Conservation (phyloP, 345 rosid genomes). For the Arabis alpina region DNA sequence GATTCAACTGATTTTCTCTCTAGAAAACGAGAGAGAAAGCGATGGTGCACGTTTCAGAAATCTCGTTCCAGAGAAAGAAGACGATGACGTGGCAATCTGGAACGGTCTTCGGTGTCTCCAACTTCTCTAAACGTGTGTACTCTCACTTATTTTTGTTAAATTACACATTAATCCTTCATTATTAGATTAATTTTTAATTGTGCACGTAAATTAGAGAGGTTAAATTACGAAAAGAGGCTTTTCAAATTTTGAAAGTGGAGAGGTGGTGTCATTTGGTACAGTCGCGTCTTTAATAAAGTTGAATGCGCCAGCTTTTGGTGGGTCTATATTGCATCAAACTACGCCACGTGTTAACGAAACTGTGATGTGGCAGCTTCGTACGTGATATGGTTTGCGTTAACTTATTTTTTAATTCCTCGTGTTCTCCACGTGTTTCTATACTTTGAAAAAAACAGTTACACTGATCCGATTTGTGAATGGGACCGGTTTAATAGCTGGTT, state of each 20-base stretch:
- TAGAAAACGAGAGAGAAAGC: constrained; percentile 26
- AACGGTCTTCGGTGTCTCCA: constrained; percentile 30
- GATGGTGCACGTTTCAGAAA: constrained; percentile 35
- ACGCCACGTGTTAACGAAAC: neutral
- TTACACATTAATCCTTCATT: constrained; percentile 20
- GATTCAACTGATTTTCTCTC: constrained; percentile 27
- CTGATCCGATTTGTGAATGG: neutral
- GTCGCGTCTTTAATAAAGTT: constrained; percentile 1
- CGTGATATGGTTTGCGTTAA: constrained; percentile 9
- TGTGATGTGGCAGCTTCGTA: constrained; percentile 32
- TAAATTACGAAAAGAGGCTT: constrained; percentile 1
- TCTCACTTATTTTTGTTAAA: neutral
- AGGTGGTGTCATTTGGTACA: constrained; percentile 24
- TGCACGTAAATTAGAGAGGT: neutral
- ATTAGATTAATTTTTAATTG: constrained; percentile 1
- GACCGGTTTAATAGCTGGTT: constrained; percentile 9
- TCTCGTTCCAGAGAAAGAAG: constrained; percentile 13
- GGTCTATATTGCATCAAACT: neutral
- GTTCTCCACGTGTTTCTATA: constrained; percentile 27
- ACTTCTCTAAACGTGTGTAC: constrained; percentile 19
- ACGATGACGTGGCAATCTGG: constrained; percentile 46
- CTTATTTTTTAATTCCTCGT: constrained; percentile 9
- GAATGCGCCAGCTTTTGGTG: constrained; percentile 15
- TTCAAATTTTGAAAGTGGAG: constrained; percentile 15
- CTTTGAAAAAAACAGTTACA: constrained; percentile 5